Evolutionary conservation across 495 filamentous ascomycete genomes (phyloP), one percentile per base, ranked within the genome.

Genomic region (Pyrenula aspistea): DNA sequence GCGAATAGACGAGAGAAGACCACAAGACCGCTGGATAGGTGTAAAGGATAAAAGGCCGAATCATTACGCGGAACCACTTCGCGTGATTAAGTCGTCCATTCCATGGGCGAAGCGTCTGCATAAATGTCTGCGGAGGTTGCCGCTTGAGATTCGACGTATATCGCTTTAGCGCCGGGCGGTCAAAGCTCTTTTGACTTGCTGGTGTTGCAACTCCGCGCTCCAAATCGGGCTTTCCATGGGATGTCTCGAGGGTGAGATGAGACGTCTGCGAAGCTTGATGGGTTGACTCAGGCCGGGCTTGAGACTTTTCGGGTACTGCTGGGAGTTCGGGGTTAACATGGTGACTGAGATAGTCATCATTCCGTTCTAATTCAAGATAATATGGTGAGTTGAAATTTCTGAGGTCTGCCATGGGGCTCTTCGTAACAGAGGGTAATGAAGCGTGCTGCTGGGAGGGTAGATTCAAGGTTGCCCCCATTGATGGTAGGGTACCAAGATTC

Each of bases 1-100:
- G 83, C 0, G 90, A 73, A 67, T 98, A 98, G 25, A 96, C 83
- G 0, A 87, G 76, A 0, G 90, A 74, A 42, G 87, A 92, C 92
- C 92, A 98, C 22, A 98, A 81, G 12, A 98, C 86, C 0, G 88
- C 78, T 0, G 93, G 93, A 64, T 96, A 96, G 1, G 83, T 79
- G 64, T 85, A 95, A 3, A 96, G 77, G 51, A 96, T 83, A 51
- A 96, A 84, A 4, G 93, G 93, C 8, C 91, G 83, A 10, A 84
- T 22, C 12, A 83, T 84, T 2, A 87, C 87, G 55, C 83, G 83
- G 60, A 81, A 68, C 91, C 91, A 98, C 12, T 75, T 85, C 63
- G 93, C 90, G 4, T 85, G 76, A 36, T 79, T 77, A 15, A 96
- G 81, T 15, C 87, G 76, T 0, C 93, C 92, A 63, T 87, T 84